Percentiles rank a stretch among this genome's conserved stretches.
phyloP scores from a whole-genome alignment of 768 basidiomycete genomes.

The Xerocomus brunneocitrinus region DNA sequence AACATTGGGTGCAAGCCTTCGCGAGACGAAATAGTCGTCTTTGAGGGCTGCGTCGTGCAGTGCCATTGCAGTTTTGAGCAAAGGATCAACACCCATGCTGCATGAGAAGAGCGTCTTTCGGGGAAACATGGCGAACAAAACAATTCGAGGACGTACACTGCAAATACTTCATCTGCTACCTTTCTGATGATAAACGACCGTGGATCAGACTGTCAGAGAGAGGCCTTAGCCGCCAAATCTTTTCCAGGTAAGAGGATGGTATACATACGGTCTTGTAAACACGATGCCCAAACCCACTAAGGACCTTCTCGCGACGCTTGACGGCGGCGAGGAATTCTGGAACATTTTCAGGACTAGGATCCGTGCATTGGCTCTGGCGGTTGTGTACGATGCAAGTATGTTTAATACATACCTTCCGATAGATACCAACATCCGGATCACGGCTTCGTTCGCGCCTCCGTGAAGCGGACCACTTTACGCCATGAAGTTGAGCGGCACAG shows the following conservation, averaged over 20 bases:
- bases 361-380: neutral
- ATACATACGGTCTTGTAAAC: slow-evolving; percentile 68
- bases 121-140: neutral
- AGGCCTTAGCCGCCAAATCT: neutral
- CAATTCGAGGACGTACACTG: slow-evolving; percentile 49
- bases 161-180: slow-evolving; percentile 89
- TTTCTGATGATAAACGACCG: slow-evolving; percentile 87
- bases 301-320: slow-evolving; percentile 81
- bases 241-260: neutral
- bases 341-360: slow-evolving; percentile 69
- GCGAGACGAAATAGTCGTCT: slow-evolving; percentile 82
- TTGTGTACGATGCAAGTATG: neutral
- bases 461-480: slow-evolving; percentile 28
- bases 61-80: slow-evolving; percentile 86
- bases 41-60: slow-evolving; percentile 85
- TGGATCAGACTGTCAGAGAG: slow-evolving; percentile 66
- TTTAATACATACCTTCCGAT: slow-evolving; percentile 65
- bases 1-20: slow-evolving; percentile 84
- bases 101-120: neutral
- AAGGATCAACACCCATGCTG: slow-evolving; percentile 80
- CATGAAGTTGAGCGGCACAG: neutral
- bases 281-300: slow-evolving; percentile 87
- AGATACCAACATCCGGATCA: slow-evolving; percentile 88
- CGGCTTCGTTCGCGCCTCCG: slow-evolving; percentile 90
- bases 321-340: slow-evolving; percentile 83